These are phyloP conservation scores for Termitomyces sp. DNA, from an alignment of 768 basidiomycete genomes.

Conservation along the genomic window DNA sequence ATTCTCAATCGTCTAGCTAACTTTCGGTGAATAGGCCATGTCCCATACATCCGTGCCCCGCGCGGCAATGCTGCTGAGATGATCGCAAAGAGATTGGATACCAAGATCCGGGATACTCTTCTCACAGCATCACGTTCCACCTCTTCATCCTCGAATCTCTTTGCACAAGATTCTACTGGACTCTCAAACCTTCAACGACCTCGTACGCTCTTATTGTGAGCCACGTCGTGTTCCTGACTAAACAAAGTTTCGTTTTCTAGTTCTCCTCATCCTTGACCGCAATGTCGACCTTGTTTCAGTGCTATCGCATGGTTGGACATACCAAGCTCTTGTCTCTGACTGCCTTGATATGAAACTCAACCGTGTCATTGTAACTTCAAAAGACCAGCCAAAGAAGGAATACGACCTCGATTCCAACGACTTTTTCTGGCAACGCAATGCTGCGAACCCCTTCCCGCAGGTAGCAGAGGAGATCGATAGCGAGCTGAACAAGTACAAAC, in stretches of 20 bases:
- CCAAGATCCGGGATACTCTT: constrained; percentile 84
- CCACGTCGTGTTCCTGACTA: neutral
- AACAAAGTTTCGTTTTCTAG: constrained; percentile 33
- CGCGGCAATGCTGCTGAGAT: constrained; percentile 97
- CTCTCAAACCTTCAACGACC: constrained; percentile 86
- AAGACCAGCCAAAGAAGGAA: constrained; percentile 65
- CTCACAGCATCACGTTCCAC: constrained; percentile 61
- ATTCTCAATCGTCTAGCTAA: neutral
- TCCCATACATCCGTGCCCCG: constrained; percentile 93
- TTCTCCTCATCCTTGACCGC: constrained; percentile 89
- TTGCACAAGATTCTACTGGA: constrained; percentile 77
- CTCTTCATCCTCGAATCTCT: constrained; percentile 52
- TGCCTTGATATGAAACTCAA: constrained; percentile 97
- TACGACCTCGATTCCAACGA: constrained; percentile 98
- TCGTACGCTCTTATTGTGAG: constrained; percentile 36
- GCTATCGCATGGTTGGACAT: constrained; percentile 97
- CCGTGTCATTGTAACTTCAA: constrained; percentile 78
- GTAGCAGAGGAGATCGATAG: constrained; percentile 96
- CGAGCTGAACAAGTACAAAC: constrained; percentile 90
- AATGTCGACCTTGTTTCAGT: constrained; percentile 94
- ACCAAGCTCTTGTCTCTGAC: constrained; percentile 96
- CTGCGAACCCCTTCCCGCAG: constrained; percentile 94
- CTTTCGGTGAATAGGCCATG: constrained; percentile 53
- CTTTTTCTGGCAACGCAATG: constrained; percentile 98
- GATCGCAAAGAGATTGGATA: constrained; percentile 96